These are phyloP conservation scores for Suaeda aralocaspica DNA, from an alignment of 148 eudicot genomes.

Conservation along the genomic window DNA sequence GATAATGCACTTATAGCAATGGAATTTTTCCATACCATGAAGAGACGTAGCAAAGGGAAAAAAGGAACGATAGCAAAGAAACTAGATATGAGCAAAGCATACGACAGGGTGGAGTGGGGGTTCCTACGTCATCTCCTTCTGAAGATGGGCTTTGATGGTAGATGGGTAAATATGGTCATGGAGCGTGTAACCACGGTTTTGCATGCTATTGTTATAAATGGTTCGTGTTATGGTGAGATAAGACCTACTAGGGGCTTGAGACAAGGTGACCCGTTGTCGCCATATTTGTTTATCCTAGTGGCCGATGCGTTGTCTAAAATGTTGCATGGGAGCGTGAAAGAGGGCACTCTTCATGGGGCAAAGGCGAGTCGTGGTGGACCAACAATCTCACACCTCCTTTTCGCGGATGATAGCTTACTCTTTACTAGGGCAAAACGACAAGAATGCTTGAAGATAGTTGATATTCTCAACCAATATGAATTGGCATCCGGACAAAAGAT, in stretches of 20 bases:
- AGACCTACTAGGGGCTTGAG: background rate
- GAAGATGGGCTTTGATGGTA: background rate
- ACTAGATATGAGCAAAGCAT: background rate
- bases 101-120: conserved; percentile 10
- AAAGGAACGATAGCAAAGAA: background rate
- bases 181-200: background rate
- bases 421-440: background rate
- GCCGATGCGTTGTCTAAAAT: background rate
- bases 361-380: background rate
- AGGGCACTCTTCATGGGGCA: background rate
- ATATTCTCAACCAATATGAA: background rate
- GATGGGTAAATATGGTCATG: background rate
- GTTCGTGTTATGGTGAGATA: background rate
- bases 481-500: too few relatives aligned
- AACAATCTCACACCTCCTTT: background rate
- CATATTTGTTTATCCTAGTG: background rate
- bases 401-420: background rate
- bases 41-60: background rate
- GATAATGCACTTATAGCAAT: background rate
- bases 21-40: conserved; percentile 6
- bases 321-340: background rate
- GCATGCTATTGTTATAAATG: background rate
- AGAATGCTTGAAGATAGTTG: background rate
- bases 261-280: conserved; percentile 12
- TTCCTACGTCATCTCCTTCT: background rate